These are phyloP conservation scores for Dioscorea zingiberensis DNA, from an alignment of 106 monocot genomes.

Conservation along the genomic window DNA sequence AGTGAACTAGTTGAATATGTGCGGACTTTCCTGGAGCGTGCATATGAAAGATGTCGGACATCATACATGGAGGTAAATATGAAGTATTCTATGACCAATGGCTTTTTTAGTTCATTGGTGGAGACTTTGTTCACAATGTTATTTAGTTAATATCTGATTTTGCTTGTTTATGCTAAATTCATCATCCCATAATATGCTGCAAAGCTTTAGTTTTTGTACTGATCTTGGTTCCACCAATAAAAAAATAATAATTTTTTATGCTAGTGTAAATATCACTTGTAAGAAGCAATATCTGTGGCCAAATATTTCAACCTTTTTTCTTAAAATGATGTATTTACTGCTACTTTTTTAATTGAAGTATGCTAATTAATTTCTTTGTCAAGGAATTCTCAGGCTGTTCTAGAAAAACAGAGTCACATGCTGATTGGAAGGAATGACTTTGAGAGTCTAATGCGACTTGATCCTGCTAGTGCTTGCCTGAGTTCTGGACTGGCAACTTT, in stretches of 20 bases:
- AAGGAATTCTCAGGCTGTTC: slow-evolving; percentile 59
- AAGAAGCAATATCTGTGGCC: too few relatives aligned
- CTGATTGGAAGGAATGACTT: slow-evolving; percentile 87
- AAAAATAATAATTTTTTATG: too few relatives aligned
- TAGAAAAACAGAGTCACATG: slow-evolving; percentile 97
- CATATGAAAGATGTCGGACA: slow-evolving; percentile 90
- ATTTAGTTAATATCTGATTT: neutral
- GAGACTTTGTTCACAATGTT: neutral
- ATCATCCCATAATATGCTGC: too few relatives aligned
- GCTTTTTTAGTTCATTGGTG: slow-evolving; percentile 4
- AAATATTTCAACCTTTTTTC: too few relatives aligned
- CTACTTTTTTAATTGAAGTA: neutral
- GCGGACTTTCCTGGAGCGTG: slow-evolving; percentile 86
- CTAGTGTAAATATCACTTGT: too few relatives aligned
- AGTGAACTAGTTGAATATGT: slow-evolving; percentile 95
- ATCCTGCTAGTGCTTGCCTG: slow-evolving; percentile 77
- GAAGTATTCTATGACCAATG: too few relatives aligned
- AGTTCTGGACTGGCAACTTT: slow-evolving; percentile 25
- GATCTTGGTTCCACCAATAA: too few relatives aligned
- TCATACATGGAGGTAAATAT: slow-evolving; percentile 85
- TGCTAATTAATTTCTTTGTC: slow-evolving; percentile 10
- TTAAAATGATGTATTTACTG: too few relatives aligned
- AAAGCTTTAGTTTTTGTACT: too few relatives aligned
- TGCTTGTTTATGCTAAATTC: too few relatives aligned
- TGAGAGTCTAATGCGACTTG: slow-evolving; percentile 80